Percentiles rank a stretch among this genome's conserved stretches.
Conservation (phyloP, 345 rosid species). For the Geranium rotundifolium region DNA sequence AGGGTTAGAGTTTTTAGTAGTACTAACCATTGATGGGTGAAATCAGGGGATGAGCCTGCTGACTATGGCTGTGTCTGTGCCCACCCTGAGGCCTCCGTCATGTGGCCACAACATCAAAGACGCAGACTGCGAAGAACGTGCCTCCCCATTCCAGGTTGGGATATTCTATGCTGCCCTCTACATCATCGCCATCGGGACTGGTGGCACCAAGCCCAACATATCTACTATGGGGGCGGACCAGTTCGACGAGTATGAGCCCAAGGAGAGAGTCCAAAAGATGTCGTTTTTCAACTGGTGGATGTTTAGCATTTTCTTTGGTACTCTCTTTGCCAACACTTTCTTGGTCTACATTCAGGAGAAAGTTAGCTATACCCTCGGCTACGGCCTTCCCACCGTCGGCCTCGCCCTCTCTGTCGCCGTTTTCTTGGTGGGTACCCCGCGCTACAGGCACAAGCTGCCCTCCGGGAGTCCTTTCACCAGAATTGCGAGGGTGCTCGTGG, state of each 20-base stretch:
- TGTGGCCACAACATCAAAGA: constrained; percentile 24
- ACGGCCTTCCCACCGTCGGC: constrained; percentile 28
- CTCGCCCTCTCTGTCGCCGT: constrained; percentile 22
- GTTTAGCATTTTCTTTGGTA: constrained; percentile 38
- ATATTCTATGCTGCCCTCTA: constrained; percentile 33
- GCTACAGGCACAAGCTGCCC: constrained; percentile 41
- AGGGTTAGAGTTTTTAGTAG: too few species aligned
- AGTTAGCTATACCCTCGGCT: constrained; percentile 31
- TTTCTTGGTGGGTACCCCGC: constrained; percentile 36
- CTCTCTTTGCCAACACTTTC: constrained; percentile 37
- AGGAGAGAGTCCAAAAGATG: constrained; percentile 34
- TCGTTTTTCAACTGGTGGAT: constrained; percentile 58
- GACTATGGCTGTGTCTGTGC: constrained; percentile 39
- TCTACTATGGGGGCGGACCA: constrained; percentile 54
- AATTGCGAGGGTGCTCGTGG: constrained; percentile 38
- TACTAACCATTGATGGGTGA: background rate
- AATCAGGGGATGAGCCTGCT: constrained; percentile 47
- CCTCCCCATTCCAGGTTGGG: constrained; percentile 20
- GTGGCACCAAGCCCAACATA: constrained; percentile 47
- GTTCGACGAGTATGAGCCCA: constrained; percentile 37
- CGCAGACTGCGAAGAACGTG: constrained; percentile 11
- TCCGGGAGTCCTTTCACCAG: constrained; percentile 36
- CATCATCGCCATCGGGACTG: constrained; percentile 30
- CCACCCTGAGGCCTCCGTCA: constrained; percentile 34
- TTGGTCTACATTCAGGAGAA: constrained; percentile 37